These are phyloP conservation scores for Beauveria varroae DNA, from an alignment of 2,329 filamentous ascomycete genomes.

Conservation along the genomic window DNA sequence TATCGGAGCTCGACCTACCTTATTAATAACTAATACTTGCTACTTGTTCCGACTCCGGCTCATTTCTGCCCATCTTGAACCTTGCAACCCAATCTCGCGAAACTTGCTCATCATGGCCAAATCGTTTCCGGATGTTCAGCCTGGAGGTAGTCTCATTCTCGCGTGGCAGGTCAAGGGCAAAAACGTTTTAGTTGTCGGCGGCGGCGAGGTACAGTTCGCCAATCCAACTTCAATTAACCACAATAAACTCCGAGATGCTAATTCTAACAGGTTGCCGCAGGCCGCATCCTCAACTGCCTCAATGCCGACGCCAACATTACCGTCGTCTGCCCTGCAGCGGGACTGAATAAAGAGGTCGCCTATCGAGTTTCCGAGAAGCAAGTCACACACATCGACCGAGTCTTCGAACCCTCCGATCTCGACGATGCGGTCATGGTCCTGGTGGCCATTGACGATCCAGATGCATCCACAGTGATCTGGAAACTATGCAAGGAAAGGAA, in stretches of 20 bases:
- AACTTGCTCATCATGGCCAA: slow-evolving; percentile 23
- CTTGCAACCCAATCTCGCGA: slow-evolving; percentile 1
- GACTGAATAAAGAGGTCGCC: slow-evolving; percentile 82
- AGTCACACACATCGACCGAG: slow-evolving; percentile 72
- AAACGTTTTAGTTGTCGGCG: slow-evolving; percentile 84
- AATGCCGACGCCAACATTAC: slow-evolving; percentile 90
- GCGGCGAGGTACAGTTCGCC: slow-evolving; percentile 69
- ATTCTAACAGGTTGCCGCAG: slow-evolving; percentile 72
- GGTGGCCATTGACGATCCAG: slow-evolving; percentile 86
- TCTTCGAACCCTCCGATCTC: slow-evolving; percentile 81
- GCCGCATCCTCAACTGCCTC: slow-evolving; percentile 86
- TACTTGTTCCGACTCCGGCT: not conserved
- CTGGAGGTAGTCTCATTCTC: slow-evolving; percentile 85
- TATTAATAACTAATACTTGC: not conserved
- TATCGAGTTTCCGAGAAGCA: slow-evolving; percentile 69
- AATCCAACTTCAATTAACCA: not conserved
- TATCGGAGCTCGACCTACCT: slow-evolving; percentile 14
- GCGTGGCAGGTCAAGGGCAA: slow-evolving; percentile 94
- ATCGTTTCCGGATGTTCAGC: slow-evolving; percentile 72
- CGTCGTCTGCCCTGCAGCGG: slow-evolving; percentile 70
- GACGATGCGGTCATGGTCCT: slow-evolving; percentile 81
- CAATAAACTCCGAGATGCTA: not conserved
- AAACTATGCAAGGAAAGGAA: slow-evolving; percentile 80
- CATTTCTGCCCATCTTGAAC: slow-evolving; percentile 4
- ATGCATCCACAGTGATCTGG: slow-evolving; percentile 85